Evolutionary conservation across 495 filamentous ascomycete genomes (phyloP).

Genomic region (Aspergillus biplanus): DNA sequence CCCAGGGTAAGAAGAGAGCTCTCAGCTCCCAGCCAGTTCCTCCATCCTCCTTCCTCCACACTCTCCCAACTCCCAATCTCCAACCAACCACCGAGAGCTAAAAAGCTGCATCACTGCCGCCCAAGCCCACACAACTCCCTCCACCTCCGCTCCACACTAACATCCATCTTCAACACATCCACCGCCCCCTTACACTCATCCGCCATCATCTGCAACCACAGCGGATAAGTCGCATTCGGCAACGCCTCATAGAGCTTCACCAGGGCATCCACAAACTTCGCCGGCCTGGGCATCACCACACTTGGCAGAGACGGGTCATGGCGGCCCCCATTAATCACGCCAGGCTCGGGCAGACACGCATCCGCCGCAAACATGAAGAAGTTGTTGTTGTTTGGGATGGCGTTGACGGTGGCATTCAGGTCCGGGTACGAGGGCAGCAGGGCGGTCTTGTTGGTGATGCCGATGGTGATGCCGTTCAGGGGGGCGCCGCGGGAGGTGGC

Average conservation of each 20-base stretch:
- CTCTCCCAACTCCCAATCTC: too few species aligned
- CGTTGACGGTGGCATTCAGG: neutral
- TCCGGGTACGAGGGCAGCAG: neutral
- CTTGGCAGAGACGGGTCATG: neutral
- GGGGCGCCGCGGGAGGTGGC: neutral
- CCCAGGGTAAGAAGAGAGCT: too few species aligned
- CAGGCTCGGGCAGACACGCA: neutral
- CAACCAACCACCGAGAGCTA: too few species aligned
- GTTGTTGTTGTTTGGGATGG: neutral
- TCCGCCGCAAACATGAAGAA: constrained; percentile 2
- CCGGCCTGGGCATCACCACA: neutral
- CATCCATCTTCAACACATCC: too few species aligned
- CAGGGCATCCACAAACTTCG: neutral
- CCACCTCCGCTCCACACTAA: too few species aligned
- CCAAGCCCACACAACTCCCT: too few species aligned
- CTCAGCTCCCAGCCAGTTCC: too few species aligned
- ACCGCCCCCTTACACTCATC: neutral
- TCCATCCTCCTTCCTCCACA: too few species aligned
- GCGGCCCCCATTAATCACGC: neutral
- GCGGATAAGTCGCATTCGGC: too few species aligned
- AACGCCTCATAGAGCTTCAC: neutral
- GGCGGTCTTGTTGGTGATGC: neutral
- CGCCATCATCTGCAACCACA: neutral
- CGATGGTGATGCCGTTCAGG: neutral
- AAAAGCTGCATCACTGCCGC: too few species aligned